A percentile compares a stretch with the other conserved stretches of the same genome.
Conservation (phyloP, 441 rosid species). For the Mallotus repandus region DNA sequence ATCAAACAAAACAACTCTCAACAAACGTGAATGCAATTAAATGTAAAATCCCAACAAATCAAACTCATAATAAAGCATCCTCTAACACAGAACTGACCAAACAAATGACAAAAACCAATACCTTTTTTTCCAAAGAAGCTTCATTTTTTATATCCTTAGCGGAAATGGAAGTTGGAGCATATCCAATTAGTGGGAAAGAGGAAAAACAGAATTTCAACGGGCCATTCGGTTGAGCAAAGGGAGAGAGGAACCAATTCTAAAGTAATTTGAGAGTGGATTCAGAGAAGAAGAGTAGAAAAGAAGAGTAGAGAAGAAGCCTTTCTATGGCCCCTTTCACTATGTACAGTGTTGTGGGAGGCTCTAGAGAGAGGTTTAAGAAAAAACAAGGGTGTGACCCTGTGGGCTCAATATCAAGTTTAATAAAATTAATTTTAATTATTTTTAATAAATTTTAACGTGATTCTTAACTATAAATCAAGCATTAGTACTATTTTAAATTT, state of each 20-base stretch:
- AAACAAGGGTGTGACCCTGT: background rate
- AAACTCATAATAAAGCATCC: background rate
- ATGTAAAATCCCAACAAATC: background rate
- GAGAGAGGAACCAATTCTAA: constrained; percentile 36
- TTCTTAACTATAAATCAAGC: too few relatives aligned
- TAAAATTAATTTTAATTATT: too few relatives aligned
- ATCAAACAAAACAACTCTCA: too few relatives aligned
- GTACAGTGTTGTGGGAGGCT: background rate
- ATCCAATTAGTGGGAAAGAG: constrained; percentile 30
- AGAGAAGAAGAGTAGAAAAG: too few relatives aligned
- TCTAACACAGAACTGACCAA: background rate
- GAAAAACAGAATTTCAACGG: constrained; percentile 31
- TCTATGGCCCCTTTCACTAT: constrained; percentile 61
- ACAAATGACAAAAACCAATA: constrained; percentile 20
- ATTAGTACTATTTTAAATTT: too few relatives aligned
- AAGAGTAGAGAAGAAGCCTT: constrained; percentile 79
- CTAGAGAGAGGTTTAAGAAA: constrained; percentile 10
- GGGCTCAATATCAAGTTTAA: too few relatives aligned
- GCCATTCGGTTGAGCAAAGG: constrained; percentile 42
- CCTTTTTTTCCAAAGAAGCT: constrained; percentile 50
- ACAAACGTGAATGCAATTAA: too few relatives aligned
- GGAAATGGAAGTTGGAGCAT: constrained; percentile 32
- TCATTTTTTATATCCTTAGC: constrained; percentile 33
- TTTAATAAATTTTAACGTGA: too few relatives aligned
- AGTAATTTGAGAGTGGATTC: constrained; percentile 35